phyloP scores from a whole-genome alignment of 2,329 filamentous ascomycete species.

The Aureobasidium leucospermi region DNA sequence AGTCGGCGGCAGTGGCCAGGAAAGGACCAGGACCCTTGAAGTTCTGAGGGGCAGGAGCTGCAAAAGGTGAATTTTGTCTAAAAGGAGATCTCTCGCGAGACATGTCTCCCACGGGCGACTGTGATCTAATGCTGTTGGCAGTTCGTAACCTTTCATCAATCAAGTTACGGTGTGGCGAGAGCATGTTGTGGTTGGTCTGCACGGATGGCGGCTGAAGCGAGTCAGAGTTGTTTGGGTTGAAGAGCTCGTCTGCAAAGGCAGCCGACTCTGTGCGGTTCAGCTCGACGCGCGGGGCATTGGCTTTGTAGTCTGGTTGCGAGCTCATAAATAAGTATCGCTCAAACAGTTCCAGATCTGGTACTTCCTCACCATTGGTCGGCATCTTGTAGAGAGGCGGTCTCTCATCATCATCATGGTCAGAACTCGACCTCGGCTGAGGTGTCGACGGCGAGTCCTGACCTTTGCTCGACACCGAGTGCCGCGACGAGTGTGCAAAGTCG shows the following conservation, averaged over 20 bases:
- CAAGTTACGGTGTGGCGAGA: conserved; percentile 49
- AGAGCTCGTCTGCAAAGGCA: conserved; percentile 76
- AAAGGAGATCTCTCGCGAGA: conserved; percentile 74
- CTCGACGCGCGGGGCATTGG: conserved; percentile 56
- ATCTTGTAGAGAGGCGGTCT: conserved; percentile 40
- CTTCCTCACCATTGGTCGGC: conserved; percentile 49
- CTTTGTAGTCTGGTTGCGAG: conserved; percentile 10
- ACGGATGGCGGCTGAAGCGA: conserved; percentile 40
- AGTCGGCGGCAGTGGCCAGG: conserved; percentile 51
- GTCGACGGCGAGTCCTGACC: conserved; percentile 56
- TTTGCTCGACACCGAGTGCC: conserved; percentile 53
- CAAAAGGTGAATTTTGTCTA: conserved; percentile 52
- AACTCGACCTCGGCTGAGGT: conserved; percentile 44
- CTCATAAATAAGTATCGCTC: conserved; percentile 30
- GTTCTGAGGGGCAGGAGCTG: conserved; percentile 31
- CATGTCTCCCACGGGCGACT: conserved; percentile 45
- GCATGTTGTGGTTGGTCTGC: conserved; percentile 50
- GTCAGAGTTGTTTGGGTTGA: conserved; percentile 61
- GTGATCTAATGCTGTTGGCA: conserved; percentile 62
- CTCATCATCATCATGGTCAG: conserved; percentile 46
- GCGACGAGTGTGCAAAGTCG: conserved; percentile 46
- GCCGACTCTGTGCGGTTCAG: conserved; percentile 69
- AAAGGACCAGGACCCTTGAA: conserved; percentile 34
- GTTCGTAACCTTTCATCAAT: conserved; percentile 72
- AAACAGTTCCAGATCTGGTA: conserved; percentile 22